A percentile compares a stretch with the other conserved stretches of the same genome.
Conservation (phyloP, 169 alveolate genomes). For the Theileria orientalis region DNA sequence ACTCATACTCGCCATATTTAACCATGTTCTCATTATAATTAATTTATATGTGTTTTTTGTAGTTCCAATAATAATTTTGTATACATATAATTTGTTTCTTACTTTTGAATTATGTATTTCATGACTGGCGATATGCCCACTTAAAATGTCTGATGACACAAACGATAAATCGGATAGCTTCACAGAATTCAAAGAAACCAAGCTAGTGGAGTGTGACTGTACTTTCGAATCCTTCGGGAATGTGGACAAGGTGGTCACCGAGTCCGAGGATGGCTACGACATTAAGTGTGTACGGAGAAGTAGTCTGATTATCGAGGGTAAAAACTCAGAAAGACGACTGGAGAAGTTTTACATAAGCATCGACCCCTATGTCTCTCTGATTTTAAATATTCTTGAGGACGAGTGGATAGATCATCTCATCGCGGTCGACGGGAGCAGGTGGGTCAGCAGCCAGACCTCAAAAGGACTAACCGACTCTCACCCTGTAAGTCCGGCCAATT, state of each 20-base stretch:
- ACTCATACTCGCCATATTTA: too few species aligned
- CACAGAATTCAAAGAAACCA: too few species aligned
- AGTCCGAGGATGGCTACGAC: slow-evolving; percentile 29
- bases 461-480: slow-evolving; percentile 37
- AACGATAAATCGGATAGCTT: too few species aligned
- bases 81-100: too few species aligned
- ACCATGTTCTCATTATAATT: too few species aligned
- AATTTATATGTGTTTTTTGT: neutral
- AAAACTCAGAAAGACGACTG: slow-evolving; percentile 1
- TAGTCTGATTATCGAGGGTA: slow-evolving; percentile 17
- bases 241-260: slow-evolving; percentile 33
- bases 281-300: slow-evolving; percentile 36
- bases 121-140: too few species aligned
- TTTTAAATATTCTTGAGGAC: slow-evolving; percentile 42
- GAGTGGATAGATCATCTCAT: slow-evolving; percentile 52
- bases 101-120: too few species aligned
- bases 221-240: neutral
- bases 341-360: slow-evolving; percentile 41
- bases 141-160: too few species aligned
- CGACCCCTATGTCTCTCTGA: slow-evolving; percentile 58
- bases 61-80: too few species aligned
- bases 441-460: slow-evolving; percentile 63
- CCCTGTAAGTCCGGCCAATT: slow-evolving; percentile 24
- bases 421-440: slow-evolving; percentile 25
- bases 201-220: neutral